Percentiles rank a stretch among this genome's conserved stretches.
Conservation (phyloP, 2,329 filamentous ascomycete genomes). For the Hortaea sp. region DNA sequence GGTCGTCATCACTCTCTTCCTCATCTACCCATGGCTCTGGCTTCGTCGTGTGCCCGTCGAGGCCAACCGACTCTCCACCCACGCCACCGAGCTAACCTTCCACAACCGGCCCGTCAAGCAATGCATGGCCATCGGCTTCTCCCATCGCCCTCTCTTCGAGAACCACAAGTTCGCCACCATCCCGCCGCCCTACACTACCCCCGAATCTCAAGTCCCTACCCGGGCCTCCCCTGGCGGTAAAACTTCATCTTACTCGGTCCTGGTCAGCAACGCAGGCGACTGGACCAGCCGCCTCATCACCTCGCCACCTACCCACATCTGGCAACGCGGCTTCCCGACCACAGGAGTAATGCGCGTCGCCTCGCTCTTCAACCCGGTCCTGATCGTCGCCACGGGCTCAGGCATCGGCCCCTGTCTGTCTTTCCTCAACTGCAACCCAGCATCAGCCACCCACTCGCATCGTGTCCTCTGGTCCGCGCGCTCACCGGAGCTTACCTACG, state of each 20-base stretch:
- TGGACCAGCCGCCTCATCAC: constrained; percentile 60
- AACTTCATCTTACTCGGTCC: constrained; percentile 50
- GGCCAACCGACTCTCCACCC: constrained; percentile 57
- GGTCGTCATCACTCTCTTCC: constrained; percentile 50
- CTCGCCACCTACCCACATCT: constrained; percentile 51
- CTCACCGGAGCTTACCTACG: constrained; percentile 53
- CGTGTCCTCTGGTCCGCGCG: constrained; percentile 62
- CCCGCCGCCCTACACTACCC: constrained; percentile 40
- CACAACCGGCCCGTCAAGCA: constrained; percentile 48
- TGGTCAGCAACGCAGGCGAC: constrained; percentile 65
- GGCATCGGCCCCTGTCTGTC: constrained; percentile 62
- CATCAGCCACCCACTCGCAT: constrained; percentile 31
- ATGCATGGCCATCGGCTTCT: constrained; percentile 17
- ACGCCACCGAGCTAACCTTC: constrained; percentile 64
- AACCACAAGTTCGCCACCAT: constrained; percentile 72
- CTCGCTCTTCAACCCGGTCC: constrained; percentile 53
- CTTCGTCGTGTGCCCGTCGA: constrained; percentile 58
- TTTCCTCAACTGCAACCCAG: constrained; percentile 37
- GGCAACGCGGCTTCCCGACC: constrained; percentile 57
- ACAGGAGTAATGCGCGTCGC: constrained; percentile 59
- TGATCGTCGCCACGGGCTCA: constrained; percentile 62
- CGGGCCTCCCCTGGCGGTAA: background rate
- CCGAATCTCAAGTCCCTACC: constrained; percentile 10
- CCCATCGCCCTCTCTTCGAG: constrained; percentile 38
- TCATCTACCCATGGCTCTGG: constrained; percentile 63